Base-by-base conservation (phyloP, 1,284 basidiomycete genomes). In the Malassezia yamatoensis region DNA sequence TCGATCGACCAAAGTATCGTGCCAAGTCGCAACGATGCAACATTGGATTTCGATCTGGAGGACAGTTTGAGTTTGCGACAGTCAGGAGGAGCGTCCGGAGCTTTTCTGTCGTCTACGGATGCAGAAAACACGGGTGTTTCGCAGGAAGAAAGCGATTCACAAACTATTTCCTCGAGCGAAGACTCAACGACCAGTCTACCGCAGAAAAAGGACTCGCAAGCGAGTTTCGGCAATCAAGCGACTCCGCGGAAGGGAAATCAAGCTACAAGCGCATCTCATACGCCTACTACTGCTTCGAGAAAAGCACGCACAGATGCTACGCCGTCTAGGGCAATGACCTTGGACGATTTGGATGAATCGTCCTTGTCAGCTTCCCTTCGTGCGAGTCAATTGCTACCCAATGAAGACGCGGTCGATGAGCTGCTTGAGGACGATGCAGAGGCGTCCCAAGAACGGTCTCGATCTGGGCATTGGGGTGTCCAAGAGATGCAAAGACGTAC, bases 381-480 rank as follows among this genome's bases (percentile, higher is more conserved):
- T 36, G 51, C 54, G 21, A 54, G 43, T 35, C 59, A 46, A 20
- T 45, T 56, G 6, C 35, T 40, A n/a, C 54, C 33, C 33, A 50
- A n/a, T 5, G 38, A 33, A 24, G 58, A 24, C 24, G 54, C 39
- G 11, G 38, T 53, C 42, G 45, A 53, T 13, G 36, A 47, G 36
- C 49, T 52, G 37, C 51, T 53, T 11, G 41, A 53, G 18, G 51
- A 53, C 29, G 59, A 52, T 24, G 46, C 6, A 20, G 51, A 44
- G n/a, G 13, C n/a, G 7, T 9, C 21, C 15, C 44, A 12, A 1
- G 36, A 33, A 38, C 33, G 18, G 15, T 48, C 51, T 16, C 54
- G 55, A 33, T 67, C 67, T 12, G 63, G 67, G 11, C 63, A 64
- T 43, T 67, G 67, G 67, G 67, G 65, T 10, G 55, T 66, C 1